These are phyloP conservation scores for Microbotryum silenes-acaulis DNA, from an alignment of 1,284 basidiomycete species.

Conservation along the genomic window DNA sequence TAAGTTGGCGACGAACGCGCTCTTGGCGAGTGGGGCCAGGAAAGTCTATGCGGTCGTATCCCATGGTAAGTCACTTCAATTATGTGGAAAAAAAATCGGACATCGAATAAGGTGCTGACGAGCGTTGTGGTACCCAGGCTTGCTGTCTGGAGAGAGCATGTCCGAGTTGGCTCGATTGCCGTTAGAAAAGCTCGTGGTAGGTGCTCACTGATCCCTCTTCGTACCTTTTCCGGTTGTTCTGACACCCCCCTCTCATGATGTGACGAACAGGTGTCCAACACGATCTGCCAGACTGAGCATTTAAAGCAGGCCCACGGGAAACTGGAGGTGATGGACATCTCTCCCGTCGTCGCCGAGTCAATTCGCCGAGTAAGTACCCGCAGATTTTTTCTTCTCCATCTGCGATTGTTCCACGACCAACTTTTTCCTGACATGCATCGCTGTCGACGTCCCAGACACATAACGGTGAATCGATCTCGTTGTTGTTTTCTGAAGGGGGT, in stretches of 20 bases:
- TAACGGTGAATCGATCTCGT: conserved; percentile 65
- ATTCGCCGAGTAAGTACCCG: conserved; percentile 57
- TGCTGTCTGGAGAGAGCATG: conserved; percentile 79
- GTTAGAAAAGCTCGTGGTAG: conserved; percentile 76
- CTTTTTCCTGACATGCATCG: not conserved
- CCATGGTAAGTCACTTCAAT: conserved; percentile 57
- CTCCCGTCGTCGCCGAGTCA: conserved; percentile 85
- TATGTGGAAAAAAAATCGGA: too few species aligned
- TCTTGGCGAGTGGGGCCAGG: conserved; percentile 80
- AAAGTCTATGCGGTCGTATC: conserved; percentile 83
- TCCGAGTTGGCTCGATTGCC: conserved; percentile 67
- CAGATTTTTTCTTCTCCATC: not conserved
- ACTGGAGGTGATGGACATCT: conserved; percentile 66
- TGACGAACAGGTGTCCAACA: conserved; percentile 58
- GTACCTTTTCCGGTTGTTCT: not conserved
- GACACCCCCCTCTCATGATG: not conserved
- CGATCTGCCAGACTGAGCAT: conserved; percentile 59
- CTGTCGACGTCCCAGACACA: conserved; percentile 53
- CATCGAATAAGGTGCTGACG: not conserved
- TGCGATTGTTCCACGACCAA: not conserved
- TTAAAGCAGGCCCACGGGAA: conserved; percentile 43
- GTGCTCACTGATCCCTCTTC: conserved; percentile 41
- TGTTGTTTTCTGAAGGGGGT: conserved; percentile 29
- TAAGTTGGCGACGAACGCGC: conserved; percentile 69
- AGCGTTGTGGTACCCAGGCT: conserved; percentile 47